A percentile compares a stretch with the other conserved stretches of the same genome.
Evolutionary conservation across 805 yeast genomes (phyloP).

Genomic region (Cyberlindnera samutprakarnensis): DNA sequence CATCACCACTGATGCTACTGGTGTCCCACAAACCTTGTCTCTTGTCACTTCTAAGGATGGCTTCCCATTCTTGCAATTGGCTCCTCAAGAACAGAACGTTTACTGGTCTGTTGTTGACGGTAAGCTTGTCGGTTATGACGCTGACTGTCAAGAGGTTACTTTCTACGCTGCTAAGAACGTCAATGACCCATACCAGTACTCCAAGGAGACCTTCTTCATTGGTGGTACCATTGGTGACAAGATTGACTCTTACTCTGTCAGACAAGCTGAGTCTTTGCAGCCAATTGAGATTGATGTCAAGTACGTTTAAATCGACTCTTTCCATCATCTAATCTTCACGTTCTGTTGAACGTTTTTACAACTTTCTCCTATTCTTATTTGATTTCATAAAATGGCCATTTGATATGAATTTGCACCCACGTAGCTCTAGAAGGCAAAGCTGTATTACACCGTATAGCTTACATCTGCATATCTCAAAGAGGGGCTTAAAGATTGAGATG

Average conservation of each 20-base stretch:
- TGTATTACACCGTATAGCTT: too few species aligned
- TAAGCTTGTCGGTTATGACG: slow-evolving; percentile 24
- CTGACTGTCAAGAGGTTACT: slow-evolving; percentile 13
- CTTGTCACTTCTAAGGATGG: slow-evolving; percentile 1
- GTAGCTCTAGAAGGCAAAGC: too few species aligned
- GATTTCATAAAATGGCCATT: too few species aligned
- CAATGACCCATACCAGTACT: slow-evolving; percentile 36
- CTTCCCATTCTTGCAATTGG: slow-evolving; percentile 12
- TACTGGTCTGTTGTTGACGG: slow-evolving; percentile 14
- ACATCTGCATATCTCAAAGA: too few species aligned
- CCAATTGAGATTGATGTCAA: slow-evolving; percentile 2
- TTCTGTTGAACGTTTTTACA: background rate
- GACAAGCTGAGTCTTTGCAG: slow-evolving; percentile 3
- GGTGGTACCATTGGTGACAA: slow-evolving; percentile 21
- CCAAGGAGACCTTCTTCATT: slow-evolving; percentile 23
- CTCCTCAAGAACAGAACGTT: slow-evolving; percentile 5
- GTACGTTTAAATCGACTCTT: background rate
- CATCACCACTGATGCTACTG: slow-evolving; percentile 4
- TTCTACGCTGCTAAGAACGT: slow-evolving; percentile 38
- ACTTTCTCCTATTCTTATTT: too few species aligned
- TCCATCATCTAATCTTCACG: background rate
- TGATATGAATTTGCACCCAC: too few species aligned
- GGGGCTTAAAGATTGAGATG: too few species aligned
- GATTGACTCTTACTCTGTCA: slow-evolving; percentile 2
- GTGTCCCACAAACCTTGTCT: slow-evolving; percentile 1